Evolutionary conservation across 2,329 filamentous ascomycete genomes (phyloP), one percentile per base, ranked within the genome.

Genomic region (Sarocladiaceae sp.): DNA sequence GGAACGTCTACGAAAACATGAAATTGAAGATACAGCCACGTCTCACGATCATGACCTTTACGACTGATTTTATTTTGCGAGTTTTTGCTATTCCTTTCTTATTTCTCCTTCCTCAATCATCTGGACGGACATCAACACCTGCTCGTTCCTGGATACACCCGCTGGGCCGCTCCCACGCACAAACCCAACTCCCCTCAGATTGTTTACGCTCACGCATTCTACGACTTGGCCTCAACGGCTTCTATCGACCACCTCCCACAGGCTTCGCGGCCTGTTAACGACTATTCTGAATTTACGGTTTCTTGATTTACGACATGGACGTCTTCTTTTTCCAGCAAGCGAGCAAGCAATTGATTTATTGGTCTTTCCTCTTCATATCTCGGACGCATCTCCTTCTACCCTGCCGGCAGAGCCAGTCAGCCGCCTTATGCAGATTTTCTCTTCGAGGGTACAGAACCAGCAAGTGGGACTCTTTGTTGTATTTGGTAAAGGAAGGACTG

Each of bases 31-130:
- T 65, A 55, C 56, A 57, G 49, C 47, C 43, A 54, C 59, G 51
- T 58, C 52, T 56, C 53, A 65, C 59, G 62, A 68, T 60, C 54
- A 63, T 50, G 58, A 63, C 51, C 20, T 40, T 45, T 33, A 46
- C 45, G 37, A 43, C 33, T 41, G 23, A 41, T 41, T 41, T 41
- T 5, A 29, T 16, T 15, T 39, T 27, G 37, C 37, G 37, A 29
- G 26, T 41, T 41, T 24, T 44, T 19, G 15, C 2, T 37, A 20
- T 27, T 33, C 27, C 21, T 37, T 41, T 51, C 41, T 53, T 41
- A 27, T 27, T 41, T 41, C 18, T 21, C 15, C 37, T 26, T 5
- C 11, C n/a, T n/a, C n/a, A n/a, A n/a, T n/a, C n/a, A n/a, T 24
- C 12, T 11, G 21, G 21, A 6, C 34, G 21, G 34, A 23, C 9